Base-by-base conservation (phyloP, 441 rosid genomes). In the Euphorbia celastroides region DNA sequence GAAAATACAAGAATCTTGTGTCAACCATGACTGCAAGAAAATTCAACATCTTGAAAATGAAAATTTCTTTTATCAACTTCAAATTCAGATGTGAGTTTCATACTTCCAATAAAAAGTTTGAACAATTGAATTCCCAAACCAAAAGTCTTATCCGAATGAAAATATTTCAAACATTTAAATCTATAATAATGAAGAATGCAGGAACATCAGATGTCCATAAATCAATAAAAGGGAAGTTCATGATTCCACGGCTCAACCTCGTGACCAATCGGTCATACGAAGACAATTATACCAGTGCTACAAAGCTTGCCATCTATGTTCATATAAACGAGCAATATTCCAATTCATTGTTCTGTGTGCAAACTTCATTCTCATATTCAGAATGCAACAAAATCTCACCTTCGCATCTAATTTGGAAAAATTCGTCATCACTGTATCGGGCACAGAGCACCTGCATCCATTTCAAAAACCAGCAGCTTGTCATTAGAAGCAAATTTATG, bases 391-490 rank as follows among this genome's bases (percentile, higher is more conserved):
- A 36, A 25, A 62, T 28, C 34, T 60, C 67, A 89, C 97, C 99
- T 88, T 81, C 68, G 77, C 99, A 94, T 79, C 96, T 79, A 67
- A 86, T 73, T 69, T 55, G 79, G 66, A 89, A 85, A 77, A 86
- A 94, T 55, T 94, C 97, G 60, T 86, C 88, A 70, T 93, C 96
- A 19, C 82, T 93, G 58, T 79, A 91, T 32, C 88, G 89, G 46
- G 86, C 83, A 71, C 99, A 93, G 57, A 93, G 92, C 69, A 93
- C 97, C 97, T 93, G 81, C 65, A 78, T 10, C 65, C 28, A 36
- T 41, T 2, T 38, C 5, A 66, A 28, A 6, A 48, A 62, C 38
- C 74, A 58, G 51, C 32, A 65, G 41, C 42, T 52, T 28, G 58
- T 50, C 50, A 56, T 19, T 10, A 0, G 1, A 42, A 17, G 44